A percentile compares a stretch with the other conserved stretches of the same genome.
phyloP scores from a whole-genome alignment of 2,329 filamentous ascomycete genomes.

The Colletotrichum incanum region DNA sequence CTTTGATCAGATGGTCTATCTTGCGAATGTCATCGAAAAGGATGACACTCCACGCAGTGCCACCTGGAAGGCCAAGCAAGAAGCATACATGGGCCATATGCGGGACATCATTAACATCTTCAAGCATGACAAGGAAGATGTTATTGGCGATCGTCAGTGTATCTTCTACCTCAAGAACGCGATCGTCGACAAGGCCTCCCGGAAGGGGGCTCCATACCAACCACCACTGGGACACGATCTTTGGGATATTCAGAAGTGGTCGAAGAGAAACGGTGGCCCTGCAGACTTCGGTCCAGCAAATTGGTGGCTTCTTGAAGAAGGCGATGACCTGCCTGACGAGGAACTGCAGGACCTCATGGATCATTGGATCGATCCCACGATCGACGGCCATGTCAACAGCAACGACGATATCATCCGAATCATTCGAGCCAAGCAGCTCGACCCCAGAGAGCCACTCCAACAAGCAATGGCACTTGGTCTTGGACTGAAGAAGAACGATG shows the following conservation, averaged over 20 bases:
- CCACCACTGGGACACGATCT: background rate
- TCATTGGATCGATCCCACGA: background rate
- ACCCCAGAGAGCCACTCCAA: background rate
- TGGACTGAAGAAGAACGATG: slow-evolving; percentile 9
- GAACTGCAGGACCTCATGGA: background rate
- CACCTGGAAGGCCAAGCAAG: slow-evolving; percentile 21
- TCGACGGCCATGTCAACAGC: background rate
- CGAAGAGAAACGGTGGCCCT: slow-evolving; percentile 5
- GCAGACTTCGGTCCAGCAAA: slow-evolving; percentile 6
- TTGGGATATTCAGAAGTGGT: slow-evolving; percentile 27
- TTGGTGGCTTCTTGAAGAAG: slow-evolving; percentile 23
- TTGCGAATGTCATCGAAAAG: slow-evolving; percentile 2
- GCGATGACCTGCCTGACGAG: background rate
- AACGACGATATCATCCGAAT: slow-evolving; percentile 1
- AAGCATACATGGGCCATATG: slow-evolving; percentile 38
- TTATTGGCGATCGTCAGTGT: slow-evolving; percentile 15
- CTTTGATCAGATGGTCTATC: slow-evolving; percentile 46
- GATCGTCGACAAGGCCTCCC: slow-evolving; percentile 9
- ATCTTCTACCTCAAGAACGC: background rate
- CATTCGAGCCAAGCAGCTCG: slow-evolving; percentile 1
- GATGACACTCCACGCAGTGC: background rate
- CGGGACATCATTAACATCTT: slow-evolving; percentile 30
- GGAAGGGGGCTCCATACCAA: background rate
- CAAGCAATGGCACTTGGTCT: background rate
- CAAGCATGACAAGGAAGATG: background rate